Conservation (phyloP, 768 basidiomycete genomes). For the Mycena capillaripes region DNA sequence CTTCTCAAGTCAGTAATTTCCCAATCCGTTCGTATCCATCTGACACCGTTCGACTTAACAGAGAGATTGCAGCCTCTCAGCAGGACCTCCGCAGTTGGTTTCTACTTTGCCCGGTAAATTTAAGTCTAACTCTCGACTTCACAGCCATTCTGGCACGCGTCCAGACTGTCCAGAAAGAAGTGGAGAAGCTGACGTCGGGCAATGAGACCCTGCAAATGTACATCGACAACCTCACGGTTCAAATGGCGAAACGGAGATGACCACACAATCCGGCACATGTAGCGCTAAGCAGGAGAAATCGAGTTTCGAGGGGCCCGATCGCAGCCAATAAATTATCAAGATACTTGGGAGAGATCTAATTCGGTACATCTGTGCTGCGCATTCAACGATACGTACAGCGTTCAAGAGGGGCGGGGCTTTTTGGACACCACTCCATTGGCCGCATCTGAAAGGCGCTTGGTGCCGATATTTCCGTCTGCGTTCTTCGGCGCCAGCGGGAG, state of each 20-base stretch:
- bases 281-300: neutral
- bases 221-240: constrained; percentile 89
- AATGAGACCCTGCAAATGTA: constrained; percentile 91
- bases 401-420: neutral
- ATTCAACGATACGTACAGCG: too few relatives aligned
- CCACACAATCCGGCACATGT: neutral
- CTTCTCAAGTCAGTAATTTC: constrained; percentile 74
- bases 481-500: neutral
- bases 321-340: too few relatives aligned
- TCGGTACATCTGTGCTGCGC: too few relatives aligned
- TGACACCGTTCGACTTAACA: constrained; percentile 44
- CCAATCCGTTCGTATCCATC: neutral
- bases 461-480: neutral
- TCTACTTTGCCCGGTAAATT: neutral
- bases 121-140: constrained; percentile 11
- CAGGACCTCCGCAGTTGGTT: constrained; percentile 82
- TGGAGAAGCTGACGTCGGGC: constrained; percentile 84
- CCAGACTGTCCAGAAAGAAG: constrained; percentile 78
- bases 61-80: constrained; percentile 83
- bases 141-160: constrained; percentile 78
- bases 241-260: constrained; percentile 86
- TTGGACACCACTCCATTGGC: neutral
- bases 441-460: neutral
- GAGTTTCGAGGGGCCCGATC: too few relatives aligned
- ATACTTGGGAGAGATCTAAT: too few relatives aligned